These are phyloP conservation scores for Cardamine occulta DNA, from an alignment of 345 rosid species.

Conservation along the genomic window DNA sequence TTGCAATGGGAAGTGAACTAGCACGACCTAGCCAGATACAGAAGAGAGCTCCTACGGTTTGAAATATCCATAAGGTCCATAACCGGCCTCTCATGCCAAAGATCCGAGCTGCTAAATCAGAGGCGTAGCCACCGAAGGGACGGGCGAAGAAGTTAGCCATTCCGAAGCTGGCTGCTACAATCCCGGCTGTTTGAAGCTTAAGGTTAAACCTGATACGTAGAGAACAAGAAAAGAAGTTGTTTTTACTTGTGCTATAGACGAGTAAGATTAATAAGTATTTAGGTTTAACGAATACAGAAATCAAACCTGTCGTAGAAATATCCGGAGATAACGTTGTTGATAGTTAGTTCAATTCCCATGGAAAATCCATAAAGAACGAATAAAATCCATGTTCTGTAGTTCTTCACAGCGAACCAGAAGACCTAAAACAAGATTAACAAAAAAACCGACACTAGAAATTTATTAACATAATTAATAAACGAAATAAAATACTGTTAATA, in stretches of 20 bases:
- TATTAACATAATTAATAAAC: neutral
- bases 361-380: conserved; percentile 68
- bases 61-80: conserved; percentile 77
- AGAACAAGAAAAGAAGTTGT: conserved; percentile 13
- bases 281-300: conserved; percentile 23
- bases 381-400: conserved; percentile 79
- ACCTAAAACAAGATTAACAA: conserved; percentile 46
- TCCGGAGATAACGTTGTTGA: conserved; percentile 67
- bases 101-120: conserved; percentile 58
- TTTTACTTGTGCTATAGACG: conserved; percentile 7
- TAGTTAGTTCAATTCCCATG: conserved; percentile 74
- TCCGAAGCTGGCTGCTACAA: conserved; percentile 79
- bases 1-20: conserved; percentile 65
- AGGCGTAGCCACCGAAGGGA: conserved; percentile 75
- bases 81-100: conserved; percentile 87
- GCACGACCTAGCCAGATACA: conserved; percentile 80
- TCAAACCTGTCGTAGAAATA: conserved; percentile 70
- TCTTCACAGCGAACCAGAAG: conserved; percentile 63
- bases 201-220: conserved; percentile 59
- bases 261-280: neutral
- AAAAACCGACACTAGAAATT: neutral
- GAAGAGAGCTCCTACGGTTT: conserved; percentile 72
- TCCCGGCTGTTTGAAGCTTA: conserved; percentile 74
- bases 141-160: conserved; percentile 85
- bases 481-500: neutral